Base-by-base conservation (phyloP, 306 rosid species). In the Sesbania bispinosa region DNA sequence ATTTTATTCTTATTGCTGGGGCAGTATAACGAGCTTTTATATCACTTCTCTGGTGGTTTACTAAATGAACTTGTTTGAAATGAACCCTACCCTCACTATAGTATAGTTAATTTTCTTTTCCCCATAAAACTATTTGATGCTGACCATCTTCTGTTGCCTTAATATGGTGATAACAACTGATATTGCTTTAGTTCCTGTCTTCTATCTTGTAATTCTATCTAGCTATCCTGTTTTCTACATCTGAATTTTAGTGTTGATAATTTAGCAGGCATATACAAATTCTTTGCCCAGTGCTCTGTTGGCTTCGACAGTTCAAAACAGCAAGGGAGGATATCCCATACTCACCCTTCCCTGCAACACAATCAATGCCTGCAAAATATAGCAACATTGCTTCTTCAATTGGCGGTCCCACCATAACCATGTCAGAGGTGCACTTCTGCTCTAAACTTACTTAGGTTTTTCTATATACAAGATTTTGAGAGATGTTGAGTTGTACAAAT, bases 251-350 rank as follows among this genome's bases (percentile, higher is more conserved):
- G 41, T 66, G 61, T 42, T 78, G n/a, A n/a, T n/a, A n/a, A n/a
- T 10, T 47, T 62, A 75, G 83, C 95, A 91, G 86, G 97, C 85
- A 24, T 89, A 94, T 67, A 81, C 99, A 36, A 92, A 85, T 84
- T 89, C 93, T 55, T 81, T 95, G 79, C 96, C 99, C 43, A 85
- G 84, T 85, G 83, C 90, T 71, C 74, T 92, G 75, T 79, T 95
- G 90, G 88, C 92, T 68, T 91, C 96, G 3, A 88, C 79, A 0
- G 90, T 74, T 82, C 99, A 89, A 82, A n/a, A 84, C 87, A 26
- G 88, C 63, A 20, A 89, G 99, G 84, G 99, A 95, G 45, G 97
- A 95, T 67, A 84, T 84, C 72, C 85, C 93, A 10, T 95, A 95
- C 78, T 89, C 97, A 35, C 96, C 99, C 62, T 95, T 95, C 79